These are phyloP conservation scores for Hypericum androsaemum DNA, from an alignment of 345 rosid species.

Conservation along the genomic window DNA sequence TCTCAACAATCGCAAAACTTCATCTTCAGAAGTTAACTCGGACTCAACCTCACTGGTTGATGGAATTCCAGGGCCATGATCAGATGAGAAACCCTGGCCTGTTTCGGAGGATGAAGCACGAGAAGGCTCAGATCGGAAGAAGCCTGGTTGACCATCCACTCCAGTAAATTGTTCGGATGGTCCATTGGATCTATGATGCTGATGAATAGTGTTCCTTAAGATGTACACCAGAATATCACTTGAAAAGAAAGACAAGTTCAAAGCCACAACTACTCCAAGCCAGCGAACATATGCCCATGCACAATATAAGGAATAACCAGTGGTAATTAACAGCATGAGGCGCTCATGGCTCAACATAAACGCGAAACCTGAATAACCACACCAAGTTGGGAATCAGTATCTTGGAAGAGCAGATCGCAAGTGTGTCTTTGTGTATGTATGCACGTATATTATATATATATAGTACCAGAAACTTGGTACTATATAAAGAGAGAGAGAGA, in stretches of 20 bases:
- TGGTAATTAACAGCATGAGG: conserved; percentile 51
- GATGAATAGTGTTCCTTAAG: conserved; percentile 51
- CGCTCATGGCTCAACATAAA: conserved; percentile 61
- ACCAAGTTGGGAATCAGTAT: conserved; percentile 9
- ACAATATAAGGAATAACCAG: conserved; percentile 61
- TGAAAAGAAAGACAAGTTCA: conserved; percentile 83
- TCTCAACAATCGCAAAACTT: conserved; percentile 68
- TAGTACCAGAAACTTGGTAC: too few relatives aligned
- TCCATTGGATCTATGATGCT: conserved; percentile 34
- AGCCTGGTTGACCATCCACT: conserved; percentile 33
- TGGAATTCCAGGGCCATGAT: conserved; percentile 62
- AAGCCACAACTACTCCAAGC: conserved; percentile 71
- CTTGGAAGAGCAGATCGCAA: background rate
- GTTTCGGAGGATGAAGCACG: conserved; percentile 52
- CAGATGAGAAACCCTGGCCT: conserved; percentile 47
- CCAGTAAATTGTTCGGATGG: conserved; percentile 36
- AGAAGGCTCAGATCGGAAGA: conserved; percentile 33
- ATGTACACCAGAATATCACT: conserved; percentile 76
- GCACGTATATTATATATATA: too few relatives aligned
- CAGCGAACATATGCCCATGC: conserved; percentile 78
- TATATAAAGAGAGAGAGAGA: conserved; percentile 7
- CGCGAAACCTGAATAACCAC: conserved; percentile 50
- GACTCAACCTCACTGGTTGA: conserved; percentile 83
- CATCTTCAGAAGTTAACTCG: conserved; percentile 85
- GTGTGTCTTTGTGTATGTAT: too few relatives aligned